Conservation (phyloP, 192 early-diverging fungal species). For the Coemansia sp. region DNA sequence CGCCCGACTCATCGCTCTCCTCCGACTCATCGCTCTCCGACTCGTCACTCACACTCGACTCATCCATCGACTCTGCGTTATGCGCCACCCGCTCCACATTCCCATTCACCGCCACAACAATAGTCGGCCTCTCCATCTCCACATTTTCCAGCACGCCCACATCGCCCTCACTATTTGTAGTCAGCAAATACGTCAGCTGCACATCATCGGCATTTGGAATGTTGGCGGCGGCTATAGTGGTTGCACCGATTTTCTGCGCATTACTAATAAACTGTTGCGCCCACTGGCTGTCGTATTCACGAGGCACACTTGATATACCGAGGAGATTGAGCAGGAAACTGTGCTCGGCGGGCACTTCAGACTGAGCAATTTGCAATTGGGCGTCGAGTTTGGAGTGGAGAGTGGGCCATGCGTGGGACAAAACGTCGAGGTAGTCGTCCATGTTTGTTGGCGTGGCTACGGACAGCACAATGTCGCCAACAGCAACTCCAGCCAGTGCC, state of each 20-base stretch:
- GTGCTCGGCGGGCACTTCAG: conserved; percentile 45
- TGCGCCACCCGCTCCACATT: conserved; percentile 20
- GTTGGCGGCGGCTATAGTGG: conserved; percentile 27
- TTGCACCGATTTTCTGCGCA: conserved; percentile 37
- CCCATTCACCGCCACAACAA: conserved; percentile 44
- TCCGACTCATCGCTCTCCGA: background rate
- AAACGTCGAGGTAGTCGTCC: conserved; percentile 27
- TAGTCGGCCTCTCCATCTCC: conserved; percentile 24
- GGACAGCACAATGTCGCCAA: conserved; percentile 40
- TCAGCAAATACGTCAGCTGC: conserved; percentile 20
- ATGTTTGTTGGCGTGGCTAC: conserved; percentile 33
- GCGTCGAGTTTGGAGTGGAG: conserved; percentile 30
- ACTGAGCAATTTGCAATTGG: conserved; percentile 21
- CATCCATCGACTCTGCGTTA: conserved; percentile 6
- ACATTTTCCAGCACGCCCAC: conserved; percentile 21
- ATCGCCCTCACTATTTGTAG: conserved; percentile 19
- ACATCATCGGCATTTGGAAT: conserved; percentile 24
- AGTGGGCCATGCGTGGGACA: conserved; percentile 40
- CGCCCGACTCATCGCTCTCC: background rate
- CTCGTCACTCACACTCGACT: background rate
- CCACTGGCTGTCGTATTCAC: conserved; percentile 25
- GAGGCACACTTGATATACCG: conserved; percentile 27
- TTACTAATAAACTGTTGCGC: conserved; percentile 26
- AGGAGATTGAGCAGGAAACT: conserved; percentile 27
- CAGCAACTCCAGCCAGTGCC: conserved; percentile 5